phyloP scores from a whole-genome alignment of 768 basidiomycete species.

The Cubamyces lactineus region DNA sequence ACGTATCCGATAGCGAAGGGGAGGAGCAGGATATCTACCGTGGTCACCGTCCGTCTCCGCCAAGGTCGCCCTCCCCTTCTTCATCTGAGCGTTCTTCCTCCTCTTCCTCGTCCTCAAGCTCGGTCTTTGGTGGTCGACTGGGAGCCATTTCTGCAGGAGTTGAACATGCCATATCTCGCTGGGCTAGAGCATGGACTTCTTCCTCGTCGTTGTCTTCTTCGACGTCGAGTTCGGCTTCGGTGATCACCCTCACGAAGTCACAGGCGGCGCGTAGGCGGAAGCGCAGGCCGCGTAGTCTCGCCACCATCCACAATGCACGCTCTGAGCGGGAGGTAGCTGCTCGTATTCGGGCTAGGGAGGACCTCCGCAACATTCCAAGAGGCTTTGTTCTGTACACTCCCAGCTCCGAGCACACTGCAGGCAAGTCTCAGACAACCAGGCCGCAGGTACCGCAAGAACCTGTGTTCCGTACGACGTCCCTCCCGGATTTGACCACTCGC shows the following conservation, averaged over 20 bases:
- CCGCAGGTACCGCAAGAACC: slow-evolving; percentile 7
- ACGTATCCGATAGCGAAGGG: slow-evolving; percentile 23
- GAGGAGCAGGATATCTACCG: slow-evolving; percentile 63
- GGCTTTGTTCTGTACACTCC: slow-evolving; percentile 69
- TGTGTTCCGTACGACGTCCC: slow-evolving; percentile 24
- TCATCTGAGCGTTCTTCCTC: slow-evolving; percentile 35
- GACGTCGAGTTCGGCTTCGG: slow-evolving; percentile 45
- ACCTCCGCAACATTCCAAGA: slow-evolving; percentile 59
- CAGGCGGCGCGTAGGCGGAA: slow-evolving; percentile 43
- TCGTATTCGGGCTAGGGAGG: slow-evolving; percentile 64
- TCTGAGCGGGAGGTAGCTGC: slow-evolving; percentile 65
- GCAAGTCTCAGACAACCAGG: neutral
- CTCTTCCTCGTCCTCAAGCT: slow-evolving; percentile 44
- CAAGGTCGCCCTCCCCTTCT: slow-evolving; percentile 33
- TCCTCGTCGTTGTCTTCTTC: slow-evolving; percentile 47
- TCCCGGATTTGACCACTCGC: slow-evolving; percentile 22
- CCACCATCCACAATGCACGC: slow-evolving; percentile 53
- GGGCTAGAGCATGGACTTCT: slow-evolving; percentile 60
- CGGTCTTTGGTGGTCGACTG: slow-evolving; percentile 37
- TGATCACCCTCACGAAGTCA: slow-evolving; percentile 38
- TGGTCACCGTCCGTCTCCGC: slow-evolving; percentile 47
- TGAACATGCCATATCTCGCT: slow-evolving; percentile 71
- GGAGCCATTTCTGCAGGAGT: slow-evolving; percentile 55
- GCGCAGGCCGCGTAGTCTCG: slow-evolving; percentile 48
- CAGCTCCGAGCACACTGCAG: slow-evolving; percentile 33